A percentile compares a stretch with the other conserved stretches of the same genome.
Conservation (phyloP, 768 basidiomycete genomes). For the Pulveroboletus frians region DNA sequence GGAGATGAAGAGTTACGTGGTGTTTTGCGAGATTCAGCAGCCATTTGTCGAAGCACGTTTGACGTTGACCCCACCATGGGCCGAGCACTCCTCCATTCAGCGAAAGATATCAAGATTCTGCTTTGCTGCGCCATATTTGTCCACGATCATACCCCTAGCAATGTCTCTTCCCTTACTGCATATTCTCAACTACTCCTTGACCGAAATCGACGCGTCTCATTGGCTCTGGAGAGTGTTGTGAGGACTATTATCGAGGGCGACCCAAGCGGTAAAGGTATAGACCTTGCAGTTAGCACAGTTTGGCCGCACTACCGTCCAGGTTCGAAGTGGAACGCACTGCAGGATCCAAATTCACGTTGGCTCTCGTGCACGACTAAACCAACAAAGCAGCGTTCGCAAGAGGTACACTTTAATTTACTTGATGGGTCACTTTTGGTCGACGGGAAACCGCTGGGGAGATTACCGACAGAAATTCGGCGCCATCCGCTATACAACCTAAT, state of each 20-base stretch:
- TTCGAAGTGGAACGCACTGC: constrained; percentile 22
- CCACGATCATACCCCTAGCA: constrained; percentile 27
- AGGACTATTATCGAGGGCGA: constrained; percentile 6
- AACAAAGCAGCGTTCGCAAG: constrained; percentile 14
- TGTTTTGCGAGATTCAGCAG: constrained; percentile 17
- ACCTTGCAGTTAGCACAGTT: constrained; percentile 25
- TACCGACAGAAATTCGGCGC: constrained; percentile 31
- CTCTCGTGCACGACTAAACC: constrained; percentile 20
- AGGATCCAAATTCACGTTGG: constrained; percentile 27
- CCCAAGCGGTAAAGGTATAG: constrained; percentile 17
- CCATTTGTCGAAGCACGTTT: constrained; percentile 28
- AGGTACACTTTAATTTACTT: constrained; percentile 39
- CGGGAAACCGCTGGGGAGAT: constrained; percentile 36
- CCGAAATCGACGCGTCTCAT: constrained; percentile 31
- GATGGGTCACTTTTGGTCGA: constrained; percentile 38
- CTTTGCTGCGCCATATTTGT: constrained; percentile 32
- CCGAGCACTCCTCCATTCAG: constrained; percentile 15
- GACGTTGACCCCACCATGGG: constrained; percentile 12
- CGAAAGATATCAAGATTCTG: constrained; percentile 25
- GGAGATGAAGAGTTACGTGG: constrained; percentile 2
- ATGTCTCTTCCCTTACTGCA: background rate
- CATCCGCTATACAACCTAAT: constrained; percentile 34
- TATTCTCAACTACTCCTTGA: constrained; percentile 23
- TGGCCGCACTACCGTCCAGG: constrained; percentile 30
- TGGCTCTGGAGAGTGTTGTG: constrained; percentile 23